Percentiles rank a stretch among this genome's conserved stretches.
phyloP scores from a whole-genome alignment of 495 filamentous ascomycete genomes.

The Copromyces sp. region DNA sequence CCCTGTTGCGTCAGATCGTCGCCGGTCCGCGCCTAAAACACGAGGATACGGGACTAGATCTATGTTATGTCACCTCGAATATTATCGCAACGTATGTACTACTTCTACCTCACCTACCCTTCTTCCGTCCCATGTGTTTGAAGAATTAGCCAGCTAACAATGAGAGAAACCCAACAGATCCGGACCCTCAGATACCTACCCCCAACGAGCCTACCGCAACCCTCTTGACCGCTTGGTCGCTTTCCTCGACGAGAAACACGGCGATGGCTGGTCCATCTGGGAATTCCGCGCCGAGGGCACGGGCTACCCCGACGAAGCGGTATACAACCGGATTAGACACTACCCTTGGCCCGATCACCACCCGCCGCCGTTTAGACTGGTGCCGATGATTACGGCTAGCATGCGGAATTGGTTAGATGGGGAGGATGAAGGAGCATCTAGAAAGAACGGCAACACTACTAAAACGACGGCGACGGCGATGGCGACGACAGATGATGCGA shows the following conservation, averaged over 20 bases:
- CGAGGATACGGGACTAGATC: constrained; percentile 77
- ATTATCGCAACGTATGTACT: constrained; percentile 51
- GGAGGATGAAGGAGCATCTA: constrained; percentile 2
- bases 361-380: constrained; percentile 81
- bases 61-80: constrained; percentile 88
- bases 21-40: constrained; percentile 75
- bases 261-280: constrained; percentile 81
- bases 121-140: background rate
- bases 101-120: background rate
- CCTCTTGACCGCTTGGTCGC: constrained; percentile 74
- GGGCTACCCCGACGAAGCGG: constrained; percentile 83
- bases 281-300: constrained; percentile 96
- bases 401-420: constrained; percentile 76
- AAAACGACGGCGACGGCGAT: background rate
- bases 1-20: constrained; percentile 45
- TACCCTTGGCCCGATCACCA: constrained; percentile 97
- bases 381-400: constrained; percentile 77
- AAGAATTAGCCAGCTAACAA: background rate
- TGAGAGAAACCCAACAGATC: constrained; percentile 37
- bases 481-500: background rate
- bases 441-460: background rate
- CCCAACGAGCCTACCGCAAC: constrained; percentile 83
- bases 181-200: constrained; percentile 78
- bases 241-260: constrained; percentile 80
- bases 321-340: constrained; percentile 73